Conservation (phyloP, 192 early-diverging fungal genomes). For the Backusella tuberculispora region DNA sequence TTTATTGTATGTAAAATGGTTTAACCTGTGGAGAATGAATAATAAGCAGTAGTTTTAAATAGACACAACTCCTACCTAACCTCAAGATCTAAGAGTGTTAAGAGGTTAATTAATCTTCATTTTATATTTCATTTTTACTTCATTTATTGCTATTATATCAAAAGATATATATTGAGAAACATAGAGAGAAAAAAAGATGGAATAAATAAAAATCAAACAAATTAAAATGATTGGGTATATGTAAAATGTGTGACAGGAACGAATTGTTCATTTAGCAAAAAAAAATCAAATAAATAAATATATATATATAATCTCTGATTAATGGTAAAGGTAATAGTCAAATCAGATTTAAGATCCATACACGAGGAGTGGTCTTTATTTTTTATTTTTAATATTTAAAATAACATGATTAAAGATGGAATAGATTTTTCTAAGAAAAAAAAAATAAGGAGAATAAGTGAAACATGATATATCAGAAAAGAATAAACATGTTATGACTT, state of each 20-base stretch:
- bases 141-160: not conserved
- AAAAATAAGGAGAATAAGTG: not conserved
- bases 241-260: not conserved
- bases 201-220: not conserved
- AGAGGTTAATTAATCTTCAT: not conserved
- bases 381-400: conserved; percentile 2
- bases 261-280: conserved; percentile 2
- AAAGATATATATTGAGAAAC: not conserved
- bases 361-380: not conserved
- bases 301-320: not conserved
- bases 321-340: not conserved
- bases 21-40: conserved; percentile 15
- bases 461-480: not conserved
- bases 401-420: not conserved
- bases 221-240: not conserved
- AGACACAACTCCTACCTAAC: conserved; percentile 7
- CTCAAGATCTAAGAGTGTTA: not conserved
- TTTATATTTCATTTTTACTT: not conserved
- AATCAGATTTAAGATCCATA: conserved; percentile 9
- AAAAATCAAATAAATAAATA: not conserved
- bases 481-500: not conserved
- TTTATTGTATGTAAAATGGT: not conserved
- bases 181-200: not conserved
- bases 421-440: not conserved
- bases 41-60: not conserved